Evolutionary conservation across 2,329 filamentous ascomycete species (phyloP).

Genomic region (Zymoseptoria ardabiliae): DNA sequence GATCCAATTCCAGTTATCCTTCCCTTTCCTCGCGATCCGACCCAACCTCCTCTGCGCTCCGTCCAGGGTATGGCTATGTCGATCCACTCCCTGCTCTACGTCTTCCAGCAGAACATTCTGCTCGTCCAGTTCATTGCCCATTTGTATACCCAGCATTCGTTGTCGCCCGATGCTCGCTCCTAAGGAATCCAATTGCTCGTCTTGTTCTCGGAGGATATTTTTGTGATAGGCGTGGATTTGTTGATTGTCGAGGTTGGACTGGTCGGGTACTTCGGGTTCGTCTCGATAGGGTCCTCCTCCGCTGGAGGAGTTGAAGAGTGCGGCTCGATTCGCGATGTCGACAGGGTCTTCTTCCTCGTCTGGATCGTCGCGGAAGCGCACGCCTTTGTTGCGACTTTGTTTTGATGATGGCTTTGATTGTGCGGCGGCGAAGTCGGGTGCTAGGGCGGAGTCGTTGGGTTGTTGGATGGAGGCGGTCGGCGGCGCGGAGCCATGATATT

Average conservation of each 20-base stretch:
- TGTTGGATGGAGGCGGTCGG: conserved; percentile 48
- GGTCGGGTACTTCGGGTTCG: conserved; percentile 50
- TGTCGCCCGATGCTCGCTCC: conserved; percentile 83
- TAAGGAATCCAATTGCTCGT: conserved; percentile 82
- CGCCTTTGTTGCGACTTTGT: conserved; percentile 32
- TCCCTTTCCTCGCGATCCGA: conserved; percentile 63
- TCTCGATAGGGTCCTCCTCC: conserved; percentile 53
- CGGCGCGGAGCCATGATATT: conserved; percentile 63
- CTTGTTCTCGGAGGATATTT: conserved; percentile 77
- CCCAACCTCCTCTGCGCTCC: conserved; percentile 66
- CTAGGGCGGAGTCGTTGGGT: conserved; percentile 58
- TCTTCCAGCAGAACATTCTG: conserved; percentile 87
- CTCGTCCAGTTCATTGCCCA: conserved; percentile 88
- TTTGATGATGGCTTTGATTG: conserved; percentile 36
- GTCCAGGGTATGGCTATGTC: conserved; percentile 69
- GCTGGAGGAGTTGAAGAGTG: conserved; percentile 42
- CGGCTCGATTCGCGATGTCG: conserved; percentile 46
- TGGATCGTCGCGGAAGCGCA: conserved; percentile 70
- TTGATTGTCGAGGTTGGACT: conserved; percentile 61
- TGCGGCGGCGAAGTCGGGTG: conserved; percentile 59
- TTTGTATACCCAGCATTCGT: conserved; percentile 87
- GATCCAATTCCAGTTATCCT: conserved; percentile 82
- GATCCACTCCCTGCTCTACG: conserved; percentile 72
- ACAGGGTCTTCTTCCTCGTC: conserved; percentile 34
- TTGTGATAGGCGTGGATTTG: conserved; percentile 83